Evolutionary conservation across 306 rosid genomes (phyloP), one percentile per base, ranked within the genome.

Genomic region (Trifolium dubium): DNA sequence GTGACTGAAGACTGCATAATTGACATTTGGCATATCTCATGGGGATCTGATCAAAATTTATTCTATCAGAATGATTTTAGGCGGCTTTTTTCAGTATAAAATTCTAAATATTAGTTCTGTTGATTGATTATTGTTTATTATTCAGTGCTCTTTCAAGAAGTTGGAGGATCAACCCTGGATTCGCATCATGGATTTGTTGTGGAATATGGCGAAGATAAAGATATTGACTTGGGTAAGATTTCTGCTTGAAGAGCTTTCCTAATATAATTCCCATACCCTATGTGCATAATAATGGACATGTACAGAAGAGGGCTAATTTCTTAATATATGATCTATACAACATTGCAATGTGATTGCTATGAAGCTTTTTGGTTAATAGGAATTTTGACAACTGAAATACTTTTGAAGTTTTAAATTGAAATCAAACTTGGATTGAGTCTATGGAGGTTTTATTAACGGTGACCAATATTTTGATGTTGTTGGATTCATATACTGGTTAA

Each of bases 131-230:
- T 67, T 67, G 54, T 69, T 47, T 49, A 14, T 60, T 64, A 58
- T 81, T 46, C 89, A 86, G 90, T 86, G 41, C 79, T 86, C 74
- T 86, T 63, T 79, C 67, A 76, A 2, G 90, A 86, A 58, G 84
- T 86, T 69, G 89, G 89, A 8, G 90, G 90, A 62, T 59, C 84
- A 43, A 81, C 81, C 65, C 71, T 86, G 59, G 90, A 86, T 83
- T 83, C 90, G 44, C 90, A 86, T 81, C 90, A 86, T 76, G 90
- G 88, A 31, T 86, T 86, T 83, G 77, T 81, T 72, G 88, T 83
- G 50, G 84, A 86, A 61, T 86, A 83, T 83, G 90, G 90, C 69
- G 73, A 79, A 78, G 90, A 86, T 64, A 86, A 72, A 74, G 90
- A 84, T 81, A 74, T 79, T 69, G 88, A 86, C 83, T 81, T 80